Evolutionary conservation across 2,329 filamentous ascomycete species (phyloP), one percentile per base, ranked within the genome.

Genomic region (Sclerotiophoma versabilis): DNA sequence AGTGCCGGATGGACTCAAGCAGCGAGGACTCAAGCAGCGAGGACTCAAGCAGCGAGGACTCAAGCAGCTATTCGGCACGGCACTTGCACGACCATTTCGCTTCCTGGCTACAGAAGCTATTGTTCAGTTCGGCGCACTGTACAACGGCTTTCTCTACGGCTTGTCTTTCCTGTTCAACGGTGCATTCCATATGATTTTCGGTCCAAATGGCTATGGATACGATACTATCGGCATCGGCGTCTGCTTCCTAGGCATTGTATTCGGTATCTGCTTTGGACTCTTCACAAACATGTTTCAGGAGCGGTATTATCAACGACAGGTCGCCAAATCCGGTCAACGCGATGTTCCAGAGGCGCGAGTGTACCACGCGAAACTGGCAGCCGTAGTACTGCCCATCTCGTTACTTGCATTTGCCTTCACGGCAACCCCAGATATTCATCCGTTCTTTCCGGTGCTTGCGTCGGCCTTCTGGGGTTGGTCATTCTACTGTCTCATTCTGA

Each of bases 401-500:
- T 29, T 73, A 3, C 37, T 73, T 66, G 42, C 74, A 67, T 67
- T 78, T 62, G 68, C 79, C 65, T 66, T 76, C 22, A 69, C 66
- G 9, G 64, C 68, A 27, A 57, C 58, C 7, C 62, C 68, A 2
- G 41, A 47, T 1, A 57, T 73, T 8, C 68, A 69, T 25, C 63
- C 66, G 0, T 75, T 83, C 44, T 75, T 81, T 3, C 80, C 81
- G 0, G 78, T 83, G 4, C 62, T 83, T 12, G 80, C 79, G 2
- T 79, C 78, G 0, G 73, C 76, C 0, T 76, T 82, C 15, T 82
- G 81, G 69, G 82, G 81, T 0, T 80, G 78, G 70, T 78, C 75
- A 4, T 81, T 83, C 57, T 81, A 81, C 46, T 78, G 77, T 1
- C 72, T 83, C 0, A 82, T 82, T 39, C 69, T 83, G 3, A 80